Conservation (phyloP, 2,329 filamentous ascomycete genomes). For the Epichloe elymi region DNA sequence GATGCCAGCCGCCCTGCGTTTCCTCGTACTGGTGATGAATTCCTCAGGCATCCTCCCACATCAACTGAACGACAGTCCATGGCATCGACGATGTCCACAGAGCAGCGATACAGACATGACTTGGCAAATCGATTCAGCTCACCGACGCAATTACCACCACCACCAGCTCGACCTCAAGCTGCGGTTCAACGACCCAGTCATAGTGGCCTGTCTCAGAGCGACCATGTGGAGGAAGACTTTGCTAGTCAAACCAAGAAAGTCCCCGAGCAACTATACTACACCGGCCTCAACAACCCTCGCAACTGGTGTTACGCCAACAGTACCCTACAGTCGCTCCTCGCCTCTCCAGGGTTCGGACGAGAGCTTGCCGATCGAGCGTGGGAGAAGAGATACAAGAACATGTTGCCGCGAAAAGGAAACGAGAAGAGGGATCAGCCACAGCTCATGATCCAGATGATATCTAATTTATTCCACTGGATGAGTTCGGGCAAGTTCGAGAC, state of each 20-base stretch:
- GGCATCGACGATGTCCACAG: constrained; percentile 26
- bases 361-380: constrained; percentile 45
- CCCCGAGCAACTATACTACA: constrained; percentile 27
- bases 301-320: constrained; percentile 89
- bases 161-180: constrained; percentile 55
- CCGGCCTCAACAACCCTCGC: constrained; percentile 68
- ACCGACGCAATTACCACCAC: constrained; percentile 35
- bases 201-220: constrained; percentile 49
- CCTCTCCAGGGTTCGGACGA: constrained; percentile 55
- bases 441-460: constrained; percentile 45
- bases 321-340: constrained; percentile 71
- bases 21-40: constrained; percentile 67
- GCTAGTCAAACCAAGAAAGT: constrained; percentile 26
- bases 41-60: constrained; percentile 68
- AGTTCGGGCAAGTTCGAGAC: constrained; percentile 32
- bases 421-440: constrained; percentile 40
- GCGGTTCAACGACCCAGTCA: constrained; percentile 61
- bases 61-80: constrained; percentile 48
- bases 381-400: constrained; percentile 47
- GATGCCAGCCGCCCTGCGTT: constrained; percentile 45
- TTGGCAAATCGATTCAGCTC: constrained; percentile 24
- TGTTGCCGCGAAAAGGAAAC: constrained; percentile 48
- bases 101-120: constrained; percentile 15
- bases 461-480: constrained; percentile 46
- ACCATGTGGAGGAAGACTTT: constrained; percentile 22